Evolutionary conservation across 352 stramenopile genomes (phyloP), one percentile per base, ranked within the genome.

Genomic region (Thraustochytrium sp.): DNA sequence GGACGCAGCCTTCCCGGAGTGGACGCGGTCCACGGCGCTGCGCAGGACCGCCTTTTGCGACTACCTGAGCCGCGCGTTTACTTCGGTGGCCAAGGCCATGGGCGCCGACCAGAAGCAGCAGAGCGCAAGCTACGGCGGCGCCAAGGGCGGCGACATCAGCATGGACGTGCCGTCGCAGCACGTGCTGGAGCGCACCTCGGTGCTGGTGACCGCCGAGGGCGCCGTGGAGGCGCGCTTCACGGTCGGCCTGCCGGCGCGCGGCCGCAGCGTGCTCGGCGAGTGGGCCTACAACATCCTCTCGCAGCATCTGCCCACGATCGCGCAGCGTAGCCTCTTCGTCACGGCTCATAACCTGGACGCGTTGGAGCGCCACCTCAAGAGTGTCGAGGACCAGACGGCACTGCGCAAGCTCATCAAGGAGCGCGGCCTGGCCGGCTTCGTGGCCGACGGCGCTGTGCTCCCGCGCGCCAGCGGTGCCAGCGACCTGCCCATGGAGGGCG

Each of bases 81-180:
- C 77, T 31, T 9, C 80, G 2, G 75, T 48, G 3, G 73, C 72
- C 61, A 75, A 8, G 91, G 90, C 84, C 89, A 85, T 56, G 92
- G 92, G 80, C n/a, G 85, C 61, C 2, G 85, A 87, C 59, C 76
- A 86, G 78, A 49, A 73, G 38, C 42, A 73, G 9, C 61, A 86
- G 34, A 83, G 85, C 44, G 84, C 85, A 1, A 76, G 80, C 23
- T 97, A 92, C 88, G 89, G 93, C 36, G 92, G 93, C 34, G 90
- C 89, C 49, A 94, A 98, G 83, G 95, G 96, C 2, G 96, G 96
- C 42, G 95, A 98, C 84, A 93, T 99, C 59, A 92, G 90, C 76
- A 97, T 99, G 84, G 90, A 97, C 56, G 86, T 89, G 21, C 94
- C 94, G 0, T 92, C 90, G 8, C 95, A 98, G 88, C 91, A 98